Percentiles rank a stretch among this genome's conserved stretches.
phyloP scores from a whole-genome alignment of 176 grass and related monocot species.

The Carex myosuroides region DNA sequence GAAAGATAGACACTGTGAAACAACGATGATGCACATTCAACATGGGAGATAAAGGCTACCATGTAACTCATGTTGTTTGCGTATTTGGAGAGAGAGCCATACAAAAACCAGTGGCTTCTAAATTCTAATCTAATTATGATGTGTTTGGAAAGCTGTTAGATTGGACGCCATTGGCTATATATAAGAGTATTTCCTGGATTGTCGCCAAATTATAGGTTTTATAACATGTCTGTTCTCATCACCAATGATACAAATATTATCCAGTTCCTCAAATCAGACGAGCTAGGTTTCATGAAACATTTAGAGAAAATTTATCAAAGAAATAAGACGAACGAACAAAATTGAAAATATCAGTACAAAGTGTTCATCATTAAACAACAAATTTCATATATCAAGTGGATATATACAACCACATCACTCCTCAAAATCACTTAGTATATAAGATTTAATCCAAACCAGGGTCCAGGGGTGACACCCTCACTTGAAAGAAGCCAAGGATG shows the following conservation, averaged over 20 bases:
- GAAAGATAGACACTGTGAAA: background rate
- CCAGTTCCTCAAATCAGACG: background rate
- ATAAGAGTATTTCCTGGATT: background rate
- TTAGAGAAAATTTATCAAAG: background rate
- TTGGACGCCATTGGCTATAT: background rate
- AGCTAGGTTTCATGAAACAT: background rate
- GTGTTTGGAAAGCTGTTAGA: background rate
- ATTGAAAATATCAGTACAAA: background rate
- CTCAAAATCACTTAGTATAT: background rate
- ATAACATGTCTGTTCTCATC: background rate
- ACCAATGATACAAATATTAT: background rate
- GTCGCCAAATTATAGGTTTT: too few species aligned
- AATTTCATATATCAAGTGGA: conserved; percentile 6
- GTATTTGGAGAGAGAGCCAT: background rate
- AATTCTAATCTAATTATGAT: background rate
- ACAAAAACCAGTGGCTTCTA: background rate
- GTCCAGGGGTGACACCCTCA: background rate
- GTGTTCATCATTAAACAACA: background rate
- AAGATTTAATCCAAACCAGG: background rate
- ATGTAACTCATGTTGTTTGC: background rate
- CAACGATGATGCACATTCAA: too few species aligned
- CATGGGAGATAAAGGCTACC: background rate
- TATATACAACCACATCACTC: background rate
- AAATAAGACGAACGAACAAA: background rate
- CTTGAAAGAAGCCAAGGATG: conserved; percentile 57